Evolutionary conservation across 306 rosid genomes (phyloP).

Genomic region (Geum urbanum): DNA sequence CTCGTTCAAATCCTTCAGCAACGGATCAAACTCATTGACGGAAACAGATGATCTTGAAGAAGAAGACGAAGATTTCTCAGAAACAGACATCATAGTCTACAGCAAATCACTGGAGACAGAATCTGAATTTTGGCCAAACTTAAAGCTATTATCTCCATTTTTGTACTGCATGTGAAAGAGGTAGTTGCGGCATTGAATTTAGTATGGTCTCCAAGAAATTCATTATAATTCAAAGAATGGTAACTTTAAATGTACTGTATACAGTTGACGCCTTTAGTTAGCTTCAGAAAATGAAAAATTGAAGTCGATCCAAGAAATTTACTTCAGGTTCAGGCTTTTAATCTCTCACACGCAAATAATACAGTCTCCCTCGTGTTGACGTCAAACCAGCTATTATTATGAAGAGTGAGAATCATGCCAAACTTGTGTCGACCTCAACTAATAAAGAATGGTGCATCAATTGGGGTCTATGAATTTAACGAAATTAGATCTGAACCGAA

Average conservation of each 20-base stretch:
- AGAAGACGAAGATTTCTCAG: constrained; percentile 39
- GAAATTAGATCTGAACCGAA: not conserved
- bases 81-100: constrained; percentile 47
- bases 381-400: constrained; percentile 19
- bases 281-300: constrained; percentile 3
- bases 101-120: constrained; percentile 22
- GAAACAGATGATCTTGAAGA: constrained; percentile 22
- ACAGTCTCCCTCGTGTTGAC: constrained; percentile 7
- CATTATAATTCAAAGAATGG: constrained; percentile 3
- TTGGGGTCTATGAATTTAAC: constrained; percentile 1
- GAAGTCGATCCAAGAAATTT: not conserved
- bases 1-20: constrained; percentile 78
- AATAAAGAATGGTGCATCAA: not conserved
- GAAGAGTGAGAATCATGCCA: constrained; percentile 8
- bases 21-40: constrained; percentile 60
- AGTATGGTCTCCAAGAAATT: constrained; percentile 16
- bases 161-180: constrained; percentile 40
- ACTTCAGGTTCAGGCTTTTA: not conserved
- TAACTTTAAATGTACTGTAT: constrained; percentile 21
- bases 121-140: constrained; percentile 28
- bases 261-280: constrained; percentile 20
- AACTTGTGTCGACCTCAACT: constrained; percentile 19
- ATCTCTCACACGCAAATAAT: constrained; percentile 14
- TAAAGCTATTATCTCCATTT: constrained; percentile 30
- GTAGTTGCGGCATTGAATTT: constrained; percentile 47